These are phyloP conservation scores for Clathrospora elynae DNA, from an alignment of 2,329 filamentous ascomycete species.

Conservation along the genomic window DNA sequence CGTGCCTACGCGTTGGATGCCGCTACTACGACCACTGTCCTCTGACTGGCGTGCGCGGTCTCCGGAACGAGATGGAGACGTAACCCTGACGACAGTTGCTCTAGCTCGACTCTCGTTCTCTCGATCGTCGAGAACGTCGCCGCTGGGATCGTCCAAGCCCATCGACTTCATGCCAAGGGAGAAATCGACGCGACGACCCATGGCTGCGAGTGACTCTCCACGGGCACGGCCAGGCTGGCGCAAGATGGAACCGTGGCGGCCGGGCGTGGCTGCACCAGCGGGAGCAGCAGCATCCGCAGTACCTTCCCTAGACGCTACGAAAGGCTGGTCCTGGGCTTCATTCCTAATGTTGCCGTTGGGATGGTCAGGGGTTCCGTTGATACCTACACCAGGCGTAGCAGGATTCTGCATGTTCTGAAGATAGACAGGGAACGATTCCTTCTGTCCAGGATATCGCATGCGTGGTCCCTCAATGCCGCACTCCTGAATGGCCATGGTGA, in stretches of 20 bases:
- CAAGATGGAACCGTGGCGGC: slow-evolving; percentile 59
- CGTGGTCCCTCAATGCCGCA: slow-evolving; percentile 84
- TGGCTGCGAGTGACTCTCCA: slow-evolving; percentile 62
- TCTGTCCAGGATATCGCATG: slow-evolving; percentile 72
- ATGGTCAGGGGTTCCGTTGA: slow-evolving; percentile 53
- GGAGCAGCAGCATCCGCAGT: slow-evolving; percentile 8
- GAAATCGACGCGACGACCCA: slow-evolving; percentile 70
- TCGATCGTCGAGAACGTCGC: slow-evolving; percentile 68
- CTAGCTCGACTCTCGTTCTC: slow-evolving; percentile 44
- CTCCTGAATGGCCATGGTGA: slow-evolving; percentile 84
- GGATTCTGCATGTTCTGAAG: slow-evolving; percentile 58
- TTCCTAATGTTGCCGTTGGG: slow-evolving; percentile 48
- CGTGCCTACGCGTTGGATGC: slow-evolving; percentile 43
- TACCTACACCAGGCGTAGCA: slow-evolving; percentile 50
- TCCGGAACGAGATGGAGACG: slow-evolving; percentile 43
- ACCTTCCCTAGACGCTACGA: slow-evolving; percentile 47
- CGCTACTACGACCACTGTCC: slow-evolving; percentile 43
- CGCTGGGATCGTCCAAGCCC: slow-evolving; percentile 62
- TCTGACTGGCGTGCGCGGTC: slow-evolving; percentile 38
- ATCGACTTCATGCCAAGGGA: slow-evolving; percentile 69
- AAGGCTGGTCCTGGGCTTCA: slow-evolving; percentile 49
- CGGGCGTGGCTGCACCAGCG: slow-evolving; percentile 11
- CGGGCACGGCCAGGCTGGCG: slow-evolving; percentile 57
- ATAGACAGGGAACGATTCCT: slow-evolving; percentile 70
- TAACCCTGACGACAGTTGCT: slow-evolving; percentile 47